Base-by-base conservation (phyloP, 148 eudicot genomes). In the Diospyros lotus region DNA sequence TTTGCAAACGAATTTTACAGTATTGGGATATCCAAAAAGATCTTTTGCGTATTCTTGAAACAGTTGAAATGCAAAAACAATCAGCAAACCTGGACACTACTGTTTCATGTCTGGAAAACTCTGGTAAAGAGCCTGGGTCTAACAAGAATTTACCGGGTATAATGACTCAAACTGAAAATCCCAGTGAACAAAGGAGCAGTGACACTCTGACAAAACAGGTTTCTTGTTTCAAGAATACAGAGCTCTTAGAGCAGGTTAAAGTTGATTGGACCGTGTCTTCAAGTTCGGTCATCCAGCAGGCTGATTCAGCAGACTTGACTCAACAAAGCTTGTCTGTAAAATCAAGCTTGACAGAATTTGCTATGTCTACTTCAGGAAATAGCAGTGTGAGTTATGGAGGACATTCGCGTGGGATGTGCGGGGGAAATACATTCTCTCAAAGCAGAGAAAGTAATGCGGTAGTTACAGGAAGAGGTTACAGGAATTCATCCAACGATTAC, bases 1-100 rank as follows among this genome's bases (percentile, higher is more conserved):
- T 53, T 39, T 18, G 60, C 43, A 61, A 59, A 50, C 50, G 7
- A 41, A 56, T 55, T 43, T 73, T 61, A 12, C 62, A 11, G 50
- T 62, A 46, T 52, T 70, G 73, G 96, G 83, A 82, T 77, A 63
- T 86, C 72, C 91, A 91, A n/a, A 82, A 78, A 73, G 83, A 74
- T 51, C 68, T 83, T 6, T 58, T 88, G 48, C 83, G 76, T 44
- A 64, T 75, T 71, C 69, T 39, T 79, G 69, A 73, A 42, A 73
- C 56, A n/a, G 68, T 56, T 83, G 78, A 83, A 78, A 43, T 73
- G 70, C 69, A 69, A 55, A 59, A 48, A 56, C 80, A 44, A 12
- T 69, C 71, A 59, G 76, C 61, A 66, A 77, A 66, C 70, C 53
- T 38, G 28, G 28, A 28, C 28, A 28, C 28, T 28, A 75, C 75